Base-by-base conservation (phyloP, 169 alveolate species). In the Cryptosporidium parvum region DNA sequence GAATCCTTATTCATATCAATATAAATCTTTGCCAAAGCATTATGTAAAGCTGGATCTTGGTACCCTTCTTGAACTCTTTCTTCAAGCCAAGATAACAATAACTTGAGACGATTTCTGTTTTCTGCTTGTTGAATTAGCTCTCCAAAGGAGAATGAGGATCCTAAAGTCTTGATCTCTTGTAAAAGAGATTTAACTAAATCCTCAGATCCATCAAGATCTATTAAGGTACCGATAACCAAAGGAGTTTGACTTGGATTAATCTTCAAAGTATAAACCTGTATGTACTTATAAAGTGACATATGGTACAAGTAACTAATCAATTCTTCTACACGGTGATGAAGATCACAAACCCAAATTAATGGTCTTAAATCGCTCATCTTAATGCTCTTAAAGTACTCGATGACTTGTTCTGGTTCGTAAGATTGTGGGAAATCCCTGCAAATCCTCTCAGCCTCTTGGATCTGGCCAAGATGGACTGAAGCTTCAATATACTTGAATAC, bases 161-260 rank as follows among this genome's bases (percentile, higher is more conserved):
- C 91, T 18, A 96, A 93, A 18, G 97, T 94, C 85, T 96, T 96
- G 69, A 98, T 96, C 37, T 96, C 94, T 93, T 97, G 97, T 69
- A 95, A 91, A 58, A 95, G 75, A 18, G 94, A 93, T 92, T 97
- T 97, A 85, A 99, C 97, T 89, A 97, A 96, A 59, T 97, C 97
- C 86, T 99, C 99, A 33, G 99, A 98, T 67, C 99, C 97, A 94
- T 98, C 99, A 58, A 97, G 95, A 80, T 99, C 99, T 58, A 98
- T 93, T 85, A 99, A 95, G 45, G 99, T 97, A 42, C 99, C 99
- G 33, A 98, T 95, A 53, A 99, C 99, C 91, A 95, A 95, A 31
- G 99, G 99, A 48, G 99, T 97, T 75, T 99, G 98, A 86, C 97
- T 94, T 37, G 98, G 98, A 93, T 97, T 98, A 8, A 97, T 98